Conservation (phyloP, 1,139 yeast species). For the Diutina mesorugosa region DNA sequence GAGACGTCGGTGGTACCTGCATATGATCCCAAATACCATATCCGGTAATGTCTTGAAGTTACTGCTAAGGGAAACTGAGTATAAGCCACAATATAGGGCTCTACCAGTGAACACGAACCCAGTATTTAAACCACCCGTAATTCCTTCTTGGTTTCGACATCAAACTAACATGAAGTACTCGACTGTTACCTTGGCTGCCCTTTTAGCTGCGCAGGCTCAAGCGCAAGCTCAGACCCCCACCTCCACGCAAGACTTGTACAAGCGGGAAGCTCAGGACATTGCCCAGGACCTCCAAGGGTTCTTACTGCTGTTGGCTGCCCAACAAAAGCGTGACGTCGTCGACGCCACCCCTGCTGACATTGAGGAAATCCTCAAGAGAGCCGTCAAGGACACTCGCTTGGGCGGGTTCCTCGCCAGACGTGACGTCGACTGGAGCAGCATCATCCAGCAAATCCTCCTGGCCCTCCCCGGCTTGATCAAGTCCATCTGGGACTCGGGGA, state of each 20-base stretch:
- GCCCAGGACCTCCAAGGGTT: background rate
- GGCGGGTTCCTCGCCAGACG: background rate
- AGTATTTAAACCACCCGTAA: background rate
- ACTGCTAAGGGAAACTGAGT: background rate
- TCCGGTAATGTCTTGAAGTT: background rate
- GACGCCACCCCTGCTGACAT: background rate
- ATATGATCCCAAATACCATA: background rate
- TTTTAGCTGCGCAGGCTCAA: background rate
- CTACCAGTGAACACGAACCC: background rate
- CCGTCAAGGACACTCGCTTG: background rate
- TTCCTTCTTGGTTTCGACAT: background rate
- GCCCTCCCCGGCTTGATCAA: constrained; percentile 2
- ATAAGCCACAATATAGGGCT: background rate
- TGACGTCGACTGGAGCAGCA: background rate
- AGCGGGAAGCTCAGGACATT: background rate
- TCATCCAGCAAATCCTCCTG: background rate
- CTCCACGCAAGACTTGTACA: background rate
- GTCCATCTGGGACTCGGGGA: background rate
- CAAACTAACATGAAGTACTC: background rate
- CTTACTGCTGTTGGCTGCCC: background rate
- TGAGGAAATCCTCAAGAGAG: background rate
- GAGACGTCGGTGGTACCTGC: background rate
- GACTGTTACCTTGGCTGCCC: background rate
- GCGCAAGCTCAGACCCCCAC: background rate
- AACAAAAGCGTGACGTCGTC: background rate